phyloP scores from a whole-genome alignment of 2,329 filamentous ascomycete genomes.

The Ampelomyces quisqualis region DNA sequence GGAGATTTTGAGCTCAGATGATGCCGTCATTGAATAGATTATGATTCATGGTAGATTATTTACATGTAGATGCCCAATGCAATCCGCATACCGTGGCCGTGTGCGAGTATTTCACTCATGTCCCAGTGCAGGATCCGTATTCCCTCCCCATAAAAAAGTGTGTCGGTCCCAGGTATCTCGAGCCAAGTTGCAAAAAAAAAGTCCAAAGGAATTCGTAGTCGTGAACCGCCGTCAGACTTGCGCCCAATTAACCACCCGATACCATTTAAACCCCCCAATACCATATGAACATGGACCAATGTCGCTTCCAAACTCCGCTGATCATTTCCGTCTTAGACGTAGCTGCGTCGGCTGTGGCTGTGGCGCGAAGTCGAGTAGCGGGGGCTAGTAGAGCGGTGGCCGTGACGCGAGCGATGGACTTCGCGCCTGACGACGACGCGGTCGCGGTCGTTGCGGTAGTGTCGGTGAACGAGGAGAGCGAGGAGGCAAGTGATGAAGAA shows the following conservation, averaged over 20 bases:
- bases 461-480: constrained; percentile 60
- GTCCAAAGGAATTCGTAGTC: constrained; percentile 23
- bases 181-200: constrained; percentile 5
- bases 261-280: no score
- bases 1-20: no score
- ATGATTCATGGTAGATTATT: no score
- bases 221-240: constrained; percentile 3
- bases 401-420: constrained; percentile 49
- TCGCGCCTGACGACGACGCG: constrained; percentile 57
- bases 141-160: no score
- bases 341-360: constrained; percentile 42
- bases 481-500: constrained; percentile 51
- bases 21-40: no score
- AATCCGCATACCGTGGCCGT: no score
- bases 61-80: no score
- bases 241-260: no score
- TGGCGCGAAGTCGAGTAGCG: constrained; percentile 36
- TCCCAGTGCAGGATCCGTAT: no score
- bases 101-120: no score
- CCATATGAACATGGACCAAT: no score
- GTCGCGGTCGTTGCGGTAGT: constrained; percentile 48
- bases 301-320: no score
- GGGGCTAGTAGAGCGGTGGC: constrained; percentile 44
- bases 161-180: constrained; percentile 8
- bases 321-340: constrained; percentile 40